phyloP scores from a whole-genome alignment of 495 filamentous ascomycete genomes.

The Saxispiralis lemnorum region DNA sequence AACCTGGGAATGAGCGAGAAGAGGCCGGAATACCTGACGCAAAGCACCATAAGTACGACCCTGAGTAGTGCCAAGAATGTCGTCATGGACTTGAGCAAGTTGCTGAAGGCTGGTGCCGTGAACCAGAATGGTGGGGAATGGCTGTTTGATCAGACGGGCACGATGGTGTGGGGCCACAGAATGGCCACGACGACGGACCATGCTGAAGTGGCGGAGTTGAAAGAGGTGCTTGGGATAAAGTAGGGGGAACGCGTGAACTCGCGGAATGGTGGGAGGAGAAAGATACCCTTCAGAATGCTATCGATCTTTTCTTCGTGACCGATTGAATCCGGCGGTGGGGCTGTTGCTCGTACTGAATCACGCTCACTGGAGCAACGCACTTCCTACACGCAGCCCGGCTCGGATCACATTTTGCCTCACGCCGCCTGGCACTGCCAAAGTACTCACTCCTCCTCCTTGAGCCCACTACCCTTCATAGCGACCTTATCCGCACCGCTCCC shows the following conservation, averaged over 20 bases:
- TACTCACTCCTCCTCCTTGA: conserved; percentile 10
- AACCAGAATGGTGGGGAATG: conserved; percentile 71
- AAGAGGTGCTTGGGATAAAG: conserved; percentile 35
- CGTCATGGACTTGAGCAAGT: conserved; percentile 36
- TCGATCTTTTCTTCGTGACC: too few species aligned
- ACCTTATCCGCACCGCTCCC: conserved; percentile 9
- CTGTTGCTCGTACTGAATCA: too few species aligned
- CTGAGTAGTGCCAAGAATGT: conserved; percentile 35
- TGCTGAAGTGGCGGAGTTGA: conserved; percentile 45
- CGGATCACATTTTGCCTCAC: too few species aligned
- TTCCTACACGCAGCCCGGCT: too few species aligned
- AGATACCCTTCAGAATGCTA: too few species aligned
- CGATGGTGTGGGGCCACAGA: conserved; percentile 57
- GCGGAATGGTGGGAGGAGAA: too few species aligned
- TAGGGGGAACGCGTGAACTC: background rate
- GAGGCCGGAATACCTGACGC: conserved; percentile 47
- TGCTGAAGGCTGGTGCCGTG: conserved; percentile 45
- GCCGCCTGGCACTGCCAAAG: too few species aligned
- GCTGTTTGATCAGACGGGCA: conserved; percentile 47
- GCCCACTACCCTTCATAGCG: background rate
- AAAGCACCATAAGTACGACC: conserved; percentile 7
- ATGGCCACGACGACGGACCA: conserved; percentile 73
- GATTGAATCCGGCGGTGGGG: too few species aligned
- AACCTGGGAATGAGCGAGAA: conserved; percentile 38
- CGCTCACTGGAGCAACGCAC: too few species aligned